Evolutionary conservation across 1,284 basidiomycete species (phyloP), one percentile per base, ranked within the genome.

Genomic region (Schizophyllum amplum): DNA sequence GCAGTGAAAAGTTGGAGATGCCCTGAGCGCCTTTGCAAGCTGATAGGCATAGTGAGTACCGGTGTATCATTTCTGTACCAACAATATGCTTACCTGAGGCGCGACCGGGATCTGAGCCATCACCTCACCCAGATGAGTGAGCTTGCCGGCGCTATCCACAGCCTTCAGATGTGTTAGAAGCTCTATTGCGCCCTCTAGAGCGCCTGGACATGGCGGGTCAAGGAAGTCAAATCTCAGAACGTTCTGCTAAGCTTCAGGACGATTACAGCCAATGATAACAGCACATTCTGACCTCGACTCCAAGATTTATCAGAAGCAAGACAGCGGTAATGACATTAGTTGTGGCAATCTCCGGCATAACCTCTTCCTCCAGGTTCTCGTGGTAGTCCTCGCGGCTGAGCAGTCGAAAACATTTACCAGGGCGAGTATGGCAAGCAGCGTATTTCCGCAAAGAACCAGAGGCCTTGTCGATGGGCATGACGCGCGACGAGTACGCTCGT

Each of bases 1-100:
- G 70, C 87, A 90, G 4, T 76, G 77, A 53, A 80, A 68, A 26
- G 77, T 75, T 63, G 80, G 76, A 0, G 87, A 81, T 2, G 82
- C 61, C 22, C 60, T 48, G 5, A 62, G 47, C 17, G 61, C 59
- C 52, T 59, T 57, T 5, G 59, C 61, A 9, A 42, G 33, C 33
- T 42, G 33, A 2, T 9, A 42, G 13, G 27, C 27, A 33, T 33
- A 13, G 13, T 6, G 13, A 13, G 13, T 5, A 5, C 27, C 13
- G 27, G 13, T 6, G 27, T 33, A 33, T 5, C 13, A 6, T 33
- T 33, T 33, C 13, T 33, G 27, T n/a, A 13, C 27, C 13, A 6
- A 13, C 27, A 42, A 42, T 42, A n/a, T n/a, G n/a, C 33, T 42
- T 17, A 42, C 33, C 33, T 42, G 33, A 13, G 33, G 33, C 33